Percentiles rank a stretch among this genome's conserved stretches.
phyloP scores from a whole-genome alignment of 345 rosid species.

The Capsella bursapastoris region DNA sequence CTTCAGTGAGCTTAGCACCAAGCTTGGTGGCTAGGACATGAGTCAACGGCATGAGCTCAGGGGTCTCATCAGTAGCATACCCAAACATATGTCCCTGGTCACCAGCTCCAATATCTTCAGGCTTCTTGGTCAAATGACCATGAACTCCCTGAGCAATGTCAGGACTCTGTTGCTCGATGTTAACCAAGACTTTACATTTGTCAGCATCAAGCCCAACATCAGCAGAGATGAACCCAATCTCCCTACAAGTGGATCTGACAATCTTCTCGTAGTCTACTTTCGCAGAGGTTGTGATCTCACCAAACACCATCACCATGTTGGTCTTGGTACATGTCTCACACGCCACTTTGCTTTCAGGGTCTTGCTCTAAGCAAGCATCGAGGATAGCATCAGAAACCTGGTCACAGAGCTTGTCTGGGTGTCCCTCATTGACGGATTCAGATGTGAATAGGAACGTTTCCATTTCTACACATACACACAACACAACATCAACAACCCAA shows the following conservation, averaged over 20 bases:
- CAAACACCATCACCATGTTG: constrained; percentile 85
- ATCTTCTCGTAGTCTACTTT: constrained; percentile 73
- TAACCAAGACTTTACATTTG: constrained; percentile 73
- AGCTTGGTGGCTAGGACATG: constrained; percentile 84
- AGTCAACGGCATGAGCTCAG: constrained; percentile 78
- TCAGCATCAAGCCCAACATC: constrained; percentile 86
- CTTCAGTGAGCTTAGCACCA: constrained; percentile 85
- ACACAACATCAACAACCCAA: background rate
- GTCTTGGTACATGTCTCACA: constrained; percentile 88
- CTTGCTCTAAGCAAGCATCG: constrained; percentile 83
- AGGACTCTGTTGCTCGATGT: constrained; percentile 81
- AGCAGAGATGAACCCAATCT: constrained; percentile 67
- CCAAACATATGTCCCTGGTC: constrained; percentile 90
- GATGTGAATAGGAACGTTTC: constrained; percentile 82
- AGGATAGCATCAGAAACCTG: constrained; percentile 86
- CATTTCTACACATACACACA: constrained; percentile 48
- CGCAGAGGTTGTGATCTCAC: constrained; percentile 82
- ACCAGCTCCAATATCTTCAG: constrained; percentile 91
- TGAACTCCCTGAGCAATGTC: constrained; percentile 88
- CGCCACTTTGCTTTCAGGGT: constrained; percentile 85
- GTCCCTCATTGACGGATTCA: constrained; percentile 85
- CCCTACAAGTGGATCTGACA: constrained; percentile 77
- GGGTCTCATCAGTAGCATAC: constrained; percentile 80
- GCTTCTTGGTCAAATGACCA: constrained; percentile 76
- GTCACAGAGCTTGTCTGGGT: constrained; percentile 85